Conservation (phyloP, 2,329 filamentous ascomycete genomes). For the Dendryphion nanum region DNA sequence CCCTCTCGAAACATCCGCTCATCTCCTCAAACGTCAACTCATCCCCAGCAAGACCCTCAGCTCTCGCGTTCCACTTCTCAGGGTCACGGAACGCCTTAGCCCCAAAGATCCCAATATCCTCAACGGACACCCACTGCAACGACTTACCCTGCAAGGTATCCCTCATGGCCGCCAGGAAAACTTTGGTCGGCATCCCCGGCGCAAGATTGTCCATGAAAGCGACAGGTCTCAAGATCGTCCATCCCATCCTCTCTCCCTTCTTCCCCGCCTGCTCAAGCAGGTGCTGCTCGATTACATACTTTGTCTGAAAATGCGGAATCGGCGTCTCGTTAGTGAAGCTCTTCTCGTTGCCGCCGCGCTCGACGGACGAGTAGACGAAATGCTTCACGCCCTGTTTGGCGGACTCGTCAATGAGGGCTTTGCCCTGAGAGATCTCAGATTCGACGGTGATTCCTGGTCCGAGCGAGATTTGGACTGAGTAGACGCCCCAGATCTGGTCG, state of each 20-base stretch:
- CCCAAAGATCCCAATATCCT: slow-evolving; percentile 54
- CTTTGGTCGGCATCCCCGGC: slow-evolving; percentile 48
- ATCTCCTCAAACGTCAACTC: slow-evolving; percentile 50
- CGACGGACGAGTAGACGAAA: slow-evolving; percentile 65
- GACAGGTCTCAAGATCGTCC: slow-evolving; percentile 61
- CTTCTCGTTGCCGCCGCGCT: slow-evolving; percentile 58
- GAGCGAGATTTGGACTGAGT: slow-evolving; percentile 57
- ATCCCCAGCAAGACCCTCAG: slow-evolving; percentile 53
- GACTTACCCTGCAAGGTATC: slow-evolving; percentile 43
- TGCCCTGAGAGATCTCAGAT: slow-evolving; percentile 56
- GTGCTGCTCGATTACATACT: slow-evolving; percentile 62
- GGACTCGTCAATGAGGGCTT: slow-evolving; percentile 57
- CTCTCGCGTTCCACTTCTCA: slow-evolving; percentile 44
- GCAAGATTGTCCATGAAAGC: slow-evolving; percentile 63
- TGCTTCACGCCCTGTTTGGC: slow-evolving; percentile 56
- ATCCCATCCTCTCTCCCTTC: slow-evolving; percentile 51
- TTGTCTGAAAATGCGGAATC: slow-evolving; percentile 62
- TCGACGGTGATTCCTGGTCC: slow-evolving; percentile 44
- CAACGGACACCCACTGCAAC: slow-evolving; percentile 40
- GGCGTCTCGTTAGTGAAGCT: slow-evolving; percentile 47
- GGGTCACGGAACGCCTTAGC: slow-evolving; percentile 50
- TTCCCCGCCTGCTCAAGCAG: slow-evolving; percentile 49
- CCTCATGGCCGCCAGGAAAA: slow-evolving; percentile 48
- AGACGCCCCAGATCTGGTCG: slow-evolving; percentile 57
- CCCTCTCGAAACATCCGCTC: slow-evolving; percentile 46